phyloP scores from a whole-genome alignment of 2,329 filamentous ascomycete species.

The Didymellaceae sp. region DNA sequence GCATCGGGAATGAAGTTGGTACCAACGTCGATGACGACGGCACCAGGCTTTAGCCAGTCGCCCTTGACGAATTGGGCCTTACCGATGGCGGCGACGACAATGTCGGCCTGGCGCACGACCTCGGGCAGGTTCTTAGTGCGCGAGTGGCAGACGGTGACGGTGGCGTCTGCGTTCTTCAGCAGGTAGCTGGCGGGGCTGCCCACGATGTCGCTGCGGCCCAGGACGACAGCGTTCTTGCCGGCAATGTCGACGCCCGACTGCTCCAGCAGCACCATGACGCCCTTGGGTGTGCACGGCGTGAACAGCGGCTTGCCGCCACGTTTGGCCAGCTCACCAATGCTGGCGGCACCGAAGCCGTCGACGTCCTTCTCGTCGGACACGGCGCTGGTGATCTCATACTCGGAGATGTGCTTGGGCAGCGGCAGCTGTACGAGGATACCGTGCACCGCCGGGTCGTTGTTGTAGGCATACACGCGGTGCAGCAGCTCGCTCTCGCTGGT shows the following conservation, averaged over 20 bases:
- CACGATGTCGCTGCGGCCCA: conserved; percentile 96
- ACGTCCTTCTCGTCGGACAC: conserved; percentile 96
- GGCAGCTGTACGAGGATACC: conserved; percentile 95
- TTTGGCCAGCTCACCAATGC: conserved; percentile 97
- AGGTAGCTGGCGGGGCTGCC: conserved; percentile 96
- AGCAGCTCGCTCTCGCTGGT: conserved; percentile 87
- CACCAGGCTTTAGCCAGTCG: conserved; percentile 92
- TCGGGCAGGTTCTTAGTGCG: conserved; percentile 76
- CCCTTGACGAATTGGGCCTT: conserved; percentile 87
- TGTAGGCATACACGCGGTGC: conserved; percentile 78
- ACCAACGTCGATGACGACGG: conserved; percentile 96
- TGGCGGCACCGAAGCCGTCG: conserved; percentile 91
- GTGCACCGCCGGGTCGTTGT: conserved; percentile 85
- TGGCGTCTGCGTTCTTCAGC: conserved; percentile 93
- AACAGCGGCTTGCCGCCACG: conserved; percentile 88
- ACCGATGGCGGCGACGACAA: conserved; percentile 91
- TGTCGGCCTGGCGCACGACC: conserved; percentile 82
- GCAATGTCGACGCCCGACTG: conserved; percentile 82
- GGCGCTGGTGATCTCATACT: conserved; percentile 87
- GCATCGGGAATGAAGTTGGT: conserved; percentile 93
- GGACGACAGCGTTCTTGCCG: conserved; percentile 92
- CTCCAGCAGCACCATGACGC: conserved; percentile 89
- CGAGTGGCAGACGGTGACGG: conserved; percentile 95
- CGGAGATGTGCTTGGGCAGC: conserved; percentile 85
- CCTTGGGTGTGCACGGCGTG: conserved; percentile 94